A percentile compares a stretch with the other conserved stretches of the same genome.
Evolutionary conservation across 257 asterid genomes (phyloP).

Genomic region (Fraxinus quadrangulata): DNA sequence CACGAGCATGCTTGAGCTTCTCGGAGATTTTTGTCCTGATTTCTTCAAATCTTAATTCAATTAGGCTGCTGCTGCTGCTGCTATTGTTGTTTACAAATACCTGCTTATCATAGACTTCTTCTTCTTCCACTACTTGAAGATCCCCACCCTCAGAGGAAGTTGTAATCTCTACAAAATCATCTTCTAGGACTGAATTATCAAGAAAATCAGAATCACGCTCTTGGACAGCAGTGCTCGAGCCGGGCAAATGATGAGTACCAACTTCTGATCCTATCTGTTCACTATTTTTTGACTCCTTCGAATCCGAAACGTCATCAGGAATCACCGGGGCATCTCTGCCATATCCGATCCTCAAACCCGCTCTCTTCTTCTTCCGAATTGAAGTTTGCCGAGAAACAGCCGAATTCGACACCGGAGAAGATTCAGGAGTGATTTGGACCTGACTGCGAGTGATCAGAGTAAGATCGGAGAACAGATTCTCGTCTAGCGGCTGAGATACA

Average conservation of each 20-base stretch:
- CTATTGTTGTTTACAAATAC: background rate
- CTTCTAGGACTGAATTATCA: background rate
- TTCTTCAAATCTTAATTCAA: slow-evolving; percentile 34
- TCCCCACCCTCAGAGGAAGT: slow-evolving; percentile 7
- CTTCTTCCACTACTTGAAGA: slow-evolving; percentile 16
- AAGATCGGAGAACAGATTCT: slow-evolving; percentile 55
- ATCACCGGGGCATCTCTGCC: slow-evolving; percentile 32
- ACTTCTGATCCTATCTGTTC: slow-evolving; percentile 3
- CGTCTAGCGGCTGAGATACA: slow-evolving; percentile 39
- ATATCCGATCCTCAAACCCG: slow-evolving; percentile 52
- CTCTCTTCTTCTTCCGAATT: slow-evolving; percentile 41
- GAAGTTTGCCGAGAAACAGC: background rate
- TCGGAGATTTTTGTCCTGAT: slow-evolving; percentile 24
- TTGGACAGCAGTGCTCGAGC: background rate
- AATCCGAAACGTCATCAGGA: background rate
- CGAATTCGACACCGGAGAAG: background rate
- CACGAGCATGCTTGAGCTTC: slow-evolving; percentile 35
- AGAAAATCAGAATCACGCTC: slow-evolving; percentile 8
- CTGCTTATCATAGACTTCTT: background rate
- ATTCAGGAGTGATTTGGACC: background rate
- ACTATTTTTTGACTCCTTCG: background rate
- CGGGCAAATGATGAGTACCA: background rate
- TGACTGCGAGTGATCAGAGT: slow-evolving; percentile 28
- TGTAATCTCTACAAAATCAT: background rate
- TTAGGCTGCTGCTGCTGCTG: background rate